Evolutionary conservation across 2,329 filamentous ascomycete species (phyloP), one percentile per base, ranked within the genome.

Genomic region (Beauveria pseudobassiana): DNA sequence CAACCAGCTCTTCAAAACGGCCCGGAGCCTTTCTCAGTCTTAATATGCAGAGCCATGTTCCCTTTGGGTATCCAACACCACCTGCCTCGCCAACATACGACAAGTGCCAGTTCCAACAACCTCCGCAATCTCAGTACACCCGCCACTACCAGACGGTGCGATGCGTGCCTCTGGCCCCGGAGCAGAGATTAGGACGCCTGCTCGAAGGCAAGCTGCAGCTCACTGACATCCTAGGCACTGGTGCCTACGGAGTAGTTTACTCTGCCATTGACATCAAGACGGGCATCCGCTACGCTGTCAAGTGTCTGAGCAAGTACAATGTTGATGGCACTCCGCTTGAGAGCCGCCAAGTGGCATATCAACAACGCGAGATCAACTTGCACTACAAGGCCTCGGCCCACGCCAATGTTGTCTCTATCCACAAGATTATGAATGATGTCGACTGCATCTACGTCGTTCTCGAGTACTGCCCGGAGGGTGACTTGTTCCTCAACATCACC

Each of bases 231-330:
- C 83, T 98, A 65, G 95, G 95, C 66, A 90, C 93, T 56, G 95
- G 95, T 68, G 95, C 95, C 62, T 99, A 99, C 76, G 95, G 95
- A 66, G 93, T 97, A 48, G 95, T 99, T 28, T 98, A 98, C 79
- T 86, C 87, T 66, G 93, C 93, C 70, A 81, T 90, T 76, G 93
- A 95, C 77, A 85, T 93, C 72, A 87, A 88, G 73, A 93, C 87
- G 67, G 85, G 89, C 73, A 83, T 87, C 63, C 87, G 86, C 66
- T 99, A 96, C 80, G 95, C 95, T 66, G 93, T 99, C 72, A 99
- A 99, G 82, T 93, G 93, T 64, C 83, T 99, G 72, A 95, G 91
- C 87, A 98, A 96, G 77, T 83, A 88, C 76, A 95, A 93, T 75
- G 71, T 82, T 66, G 83, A 87, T 72, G 85, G 85, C 66, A 80